Percentiles rank a stretch among this genome's conserved stretches.
Evolutionary conservation across 83 land plant genomes (phyloP).

Genomic region (Thuja plicata): DNA sequence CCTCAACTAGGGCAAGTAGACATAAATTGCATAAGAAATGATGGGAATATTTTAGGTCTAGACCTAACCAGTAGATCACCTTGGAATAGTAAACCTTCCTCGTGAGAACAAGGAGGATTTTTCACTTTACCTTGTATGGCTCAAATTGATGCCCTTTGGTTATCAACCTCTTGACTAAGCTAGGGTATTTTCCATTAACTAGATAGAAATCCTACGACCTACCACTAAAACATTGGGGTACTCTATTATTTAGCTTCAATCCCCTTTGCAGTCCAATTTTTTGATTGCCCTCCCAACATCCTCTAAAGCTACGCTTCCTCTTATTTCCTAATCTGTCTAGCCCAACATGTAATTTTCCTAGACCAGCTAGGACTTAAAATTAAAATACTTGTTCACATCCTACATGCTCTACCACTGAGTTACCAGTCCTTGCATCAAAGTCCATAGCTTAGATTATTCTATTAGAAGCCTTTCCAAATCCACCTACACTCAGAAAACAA

Average conservation of each 20-base stretch:
- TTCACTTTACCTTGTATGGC: not conserved
- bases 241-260: not conserved
- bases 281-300: too few relatives aligned
- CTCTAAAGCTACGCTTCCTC: too few relatives aligned
- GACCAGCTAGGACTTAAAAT: not conserved
- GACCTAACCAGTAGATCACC: not conserved
- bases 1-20: not conserved
- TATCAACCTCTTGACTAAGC: not conserved
- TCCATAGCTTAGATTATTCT: not conserved
- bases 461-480: not conserved
- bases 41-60: not conserved
- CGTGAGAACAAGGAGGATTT: not conserved
- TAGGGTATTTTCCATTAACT: not conserved
- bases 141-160: not conserved
- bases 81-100: not conserved
- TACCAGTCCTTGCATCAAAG: too few relatives aligned
- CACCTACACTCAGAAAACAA: not conserved
- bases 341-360: too few relatives aligned
- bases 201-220: too few relatives aligned
- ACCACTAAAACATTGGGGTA: too few relatives aligned
- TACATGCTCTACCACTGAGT: not conserved
- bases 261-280: too few relatives aligned
- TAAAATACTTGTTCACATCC: too few relatives aligned
- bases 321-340: too few relatives aligned
- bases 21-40: not conserved